These are phyloP conservation scores for Paraphaeosphaeria minitans DNA, from an alignment of 2,329 filamentous ascomycete species.

Conservation along the genomic window DNA sequence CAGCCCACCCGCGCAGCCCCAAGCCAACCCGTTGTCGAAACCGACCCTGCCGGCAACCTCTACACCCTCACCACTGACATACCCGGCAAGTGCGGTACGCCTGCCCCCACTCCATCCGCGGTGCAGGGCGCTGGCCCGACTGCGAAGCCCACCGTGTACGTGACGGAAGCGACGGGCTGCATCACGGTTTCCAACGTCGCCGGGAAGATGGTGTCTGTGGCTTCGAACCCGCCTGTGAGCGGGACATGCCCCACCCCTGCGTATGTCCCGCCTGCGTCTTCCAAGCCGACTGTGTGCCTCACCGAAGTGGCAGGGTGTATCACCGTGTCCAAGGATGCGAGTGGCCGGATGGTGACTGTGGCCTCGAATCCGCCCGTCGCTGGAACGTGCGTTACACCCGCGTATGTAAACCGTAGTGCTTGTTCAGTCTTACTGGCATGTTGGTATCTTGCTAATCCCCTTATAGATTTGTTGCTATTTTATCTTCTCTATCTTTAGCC, in stretches of 20 bases:
- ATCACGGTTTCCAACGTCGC: conserved; percentile 1
- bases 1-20: neutral
- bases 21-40: neutral
- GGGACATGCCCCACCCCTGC: neutral
- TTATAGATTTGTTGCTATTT: neutral
- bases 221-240: conserved; percentile 5
- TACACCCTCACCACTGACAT: neutral
- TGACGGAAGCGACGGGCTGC: conserved; percentile 7
- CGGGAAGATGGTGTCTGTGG: neutral
- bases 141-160: neutral
- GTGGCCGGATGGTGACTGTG: neutral
- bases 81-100: neutral
- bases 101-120: neutral
- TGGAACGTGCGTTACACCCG: neutral
- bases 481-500: neutral
- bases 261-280: neutral
- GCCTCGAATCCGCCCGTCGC: neutral
- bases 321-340: neutral
- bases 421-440: neutral
- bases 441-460: neutral
- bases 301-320: conserved; percentile 9
- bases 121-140: neutral
- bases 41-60: neutral
- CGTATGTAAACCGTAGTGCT: neutral
- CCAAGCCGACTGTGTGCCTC: neutral